phyloP scores from a whole-genome alignment of 1,139 yeast genomes.

The Yamadazyma pseudoaaseri region DNA sequence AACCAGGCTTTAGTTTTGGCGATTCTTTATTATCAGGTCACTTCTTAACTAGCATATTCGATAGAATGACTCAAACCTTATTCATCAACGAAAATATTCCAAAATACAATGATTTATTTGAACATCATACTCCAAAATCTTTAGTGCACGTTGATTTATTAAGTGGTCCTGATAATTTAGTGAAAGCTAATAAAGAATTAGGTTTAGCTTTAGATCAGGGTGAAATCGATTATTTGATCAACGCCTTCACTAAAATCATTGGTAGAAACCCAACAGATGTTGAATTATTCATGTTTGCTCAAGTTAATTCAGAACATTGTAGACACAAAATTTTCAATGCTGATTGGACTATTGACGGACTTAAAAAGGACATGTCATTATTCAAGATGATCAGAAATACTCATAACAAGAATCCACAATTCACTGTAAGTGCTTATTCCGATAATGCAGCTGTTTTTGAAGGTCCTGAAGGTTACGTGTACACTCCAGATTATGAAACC shows the following conservation, averaged over 20 bases:
- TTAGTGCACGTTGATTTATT: conserved; percentile 70
- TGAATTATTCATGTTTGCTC: conserved; percentile 98
- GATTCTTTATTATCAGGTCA: conserved; percentile 18
- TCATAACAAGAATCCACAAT: conserved; percentile 74
- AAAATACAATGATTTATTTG: conserved; percentile 66
- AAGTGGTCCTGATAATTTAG: conserved; percentile 59
- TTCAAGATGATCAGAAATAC: conserved; percentile 97
- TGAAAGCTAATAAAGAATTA: conserved; percentile 74
- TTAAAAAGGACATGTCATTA: conserved; percentile 67
- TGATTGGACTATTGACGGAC: conserved; percentile 94
- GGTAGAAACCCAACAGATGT: conserved; percentile 97
- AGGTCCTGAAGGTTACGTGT: conserved; percentile 74
- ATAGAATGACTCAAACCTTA: conserved; percentile 90
- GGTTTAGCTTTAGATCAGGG: conserved; percentile 93
- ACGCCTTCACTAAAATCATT: conserved; percentile 71
- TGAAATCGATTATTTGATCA: conserved; percentile 83
- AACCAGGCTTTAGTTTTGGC: conserved; percentile 61
- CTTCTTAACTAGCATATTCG: conserved; percentile 72
- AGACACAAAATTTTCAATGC: conserved; percentile 99
- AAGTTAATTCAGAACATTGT: conserved; percentile 98
- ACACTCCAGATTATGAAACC: conserved; percentile 72
- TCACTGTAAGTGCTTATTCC: conserved; percentile 90
- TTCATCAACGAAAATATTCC: conserved; percentile 57
- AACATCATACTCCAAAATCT: conserved; percentile 82
- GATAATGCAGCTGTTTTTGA: conserved; percentile 98